Percentiles rank a stretch among this genome's conserved stretches.
These are phyloP conservation scores for Toxoplasma gondii DNA, from an alignment of 169 alveolate genomes.

Conservation along the genomic window DNA sequence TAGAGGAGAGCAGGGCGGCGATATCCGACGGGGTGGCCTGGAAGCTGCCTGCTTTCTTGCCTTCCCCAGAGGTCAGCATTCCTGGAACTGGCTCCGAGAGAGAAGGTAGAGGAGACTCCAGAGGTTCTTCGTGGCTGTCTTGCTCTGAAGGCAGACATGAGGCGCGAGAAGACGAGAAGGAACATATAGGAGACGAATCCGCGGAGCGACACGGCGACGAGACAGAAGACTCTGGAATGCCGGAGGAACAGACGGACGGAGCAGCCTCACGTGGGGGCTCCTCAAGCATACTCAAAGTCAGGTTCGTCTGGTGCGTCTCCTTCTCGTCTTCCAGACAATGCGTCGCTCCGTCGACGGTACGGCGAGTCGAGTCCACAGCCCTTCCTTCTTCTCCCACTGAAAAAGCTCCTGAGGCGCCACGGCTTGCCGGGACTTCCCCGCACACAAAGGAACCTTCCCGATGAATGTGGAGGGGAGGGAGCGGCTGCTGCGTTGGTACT, in stretches of 20 bases:
- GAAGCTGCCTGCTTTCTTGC: not conserved
- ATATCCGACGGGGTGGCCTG: not conserved
- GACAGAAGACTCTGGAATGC: not conserved
- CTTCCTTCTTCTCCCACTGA: not conserved
- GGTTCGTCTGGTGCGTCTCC: too few species aligned
- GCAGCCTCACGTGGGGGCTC: not conserved
- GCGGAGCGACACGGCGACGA: not conserved
- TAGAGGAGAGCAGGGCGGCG: not conserved
- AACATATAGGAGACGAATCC: not conserved
- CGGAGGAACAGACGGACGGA: not conserved
- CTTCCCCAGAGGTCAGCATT: not conserved
- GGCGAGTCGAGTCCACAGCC: too few species aligned
- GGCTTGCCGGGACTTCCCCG: not conserved
- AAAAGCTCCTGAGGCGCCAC: not conserved
- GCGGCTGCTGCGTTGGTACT: not conserved
- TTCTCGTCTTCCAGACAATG: too few species aligned
- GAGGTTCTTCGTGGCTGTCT: not conserved
- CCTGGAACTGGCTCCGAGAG: not conserved
- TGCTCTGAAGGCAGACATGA: not conserved
- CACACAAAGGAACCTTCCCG: not conserved
- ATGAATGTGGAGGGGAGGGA: not conserved
- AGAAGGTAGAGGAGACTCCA: not conserved
- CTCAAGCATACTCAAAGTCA: not conserved
- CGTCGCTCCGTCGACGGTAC: too few species aligned
- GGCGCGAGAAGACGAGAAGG: not conserved